Percentiles rank a stretch among this genome's conserved stretches.
Evolutionary conservation across 139 green algal species (phyloP).

Genomic region (Monoraphidium neglectum): DNA sequence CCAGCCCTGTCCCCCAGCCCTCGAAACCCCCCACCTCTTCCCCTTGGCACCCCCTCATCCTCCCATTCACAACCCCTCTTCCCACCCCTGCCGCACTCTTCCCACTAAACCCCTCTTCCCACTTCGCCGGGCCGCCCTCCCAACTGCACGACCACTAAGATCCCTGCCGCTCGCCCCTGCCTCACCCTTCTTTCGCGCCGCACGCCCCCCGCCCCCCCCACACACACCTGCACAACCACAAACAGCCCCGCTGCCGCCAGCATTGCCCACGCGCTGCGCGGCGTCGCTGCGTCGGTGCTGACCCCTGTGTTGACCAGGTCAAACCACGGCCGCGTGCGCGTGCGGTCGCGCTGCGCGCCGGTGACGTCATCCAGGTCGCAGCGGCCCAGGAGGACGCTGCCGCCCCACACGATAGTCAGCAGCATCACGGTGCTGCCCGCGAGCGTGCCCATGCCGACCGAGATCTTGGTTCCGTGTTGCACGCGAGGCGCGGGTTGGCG

Average conservation of each 20-base stretch:
- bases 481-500: too few species aligned
- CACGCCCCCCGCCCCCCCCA: too few species aligned
- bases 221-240: neutral
- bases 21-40: too few species aligned
- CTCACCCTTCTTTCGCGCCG: too few species aligned
- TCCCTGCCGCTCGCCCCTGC: too few species aligned
- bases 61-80: too few species aligned
- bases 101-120: too few species aligned
- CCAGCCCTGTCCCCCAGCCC: too few species aligned
- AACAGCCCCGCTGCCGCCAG: neutral
- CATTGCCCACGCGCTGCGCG: neutral
- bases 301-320: neutral
- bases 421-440: constrained; percentile 64
- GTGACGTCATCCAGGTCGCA: constrained; percentile 43
- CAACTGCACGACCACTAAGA: too few species aligned
- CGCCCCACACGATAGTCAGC: constrained; percentile 56
- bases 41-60: too few species aligned
- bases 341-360: neutral
- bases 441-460: constrained; percentile 48
- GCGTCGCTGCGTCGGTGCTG: neutral
- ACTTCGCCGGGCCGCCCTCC: too few species aligned
- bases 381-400: constrained; percentile 35
- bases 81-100: too few species aligned
- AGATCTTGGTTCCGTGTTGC: constrained; percentile 25
- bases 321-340: neutral